These are phyloP conservation scores for Trypanosoma mega DNA, from an alignment of 208 protist genomes.

Conservation along the genomic window DNA sequence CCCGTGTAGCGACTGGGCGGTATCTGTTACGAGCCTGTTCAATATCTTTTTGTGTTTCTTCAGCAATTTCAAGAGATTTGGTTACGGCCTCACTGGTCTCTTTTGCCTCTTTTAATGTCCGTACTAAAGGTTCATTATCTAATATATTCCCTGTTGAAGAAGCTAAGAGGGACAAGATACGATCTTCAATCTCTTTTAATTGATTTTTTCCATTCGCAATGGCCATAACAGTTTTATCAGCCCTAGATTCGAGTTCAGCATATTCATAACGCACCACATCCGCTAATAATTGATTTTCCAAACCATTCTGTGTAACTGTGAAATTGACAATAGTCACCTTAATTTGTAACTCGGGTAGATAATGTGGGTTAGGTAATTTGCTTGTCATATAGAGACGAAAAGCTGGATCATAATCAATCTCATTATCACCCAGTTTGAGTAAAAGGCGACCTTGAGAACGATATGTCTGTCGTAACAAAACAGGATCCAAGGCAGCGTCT, in stretches of 20 bases:
- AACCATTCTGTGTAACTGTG: constrained; percentile 90
- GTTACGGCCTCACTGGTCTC: constrained; percentile 90
- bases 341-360: constrained; percentile 95
- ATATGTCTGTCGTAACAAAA: constrained; percentile 95
- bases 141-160: constrained; percentile 95
- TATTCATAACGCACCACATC: constrained; percentile 92
- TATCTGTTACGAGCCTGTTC: constrained; percentile 92
- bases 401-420: constrained; percentile 94
- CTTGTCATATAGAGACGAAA: constrained; percentile 97
- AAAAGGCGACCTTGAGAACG: constrained; percentile 86
- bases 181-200: constrained; percentile 93
- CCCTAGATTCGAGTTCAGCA: constrained; percentile 90
- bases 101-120: constrained; percentile 94
- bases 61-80: constrained; percentile 85
- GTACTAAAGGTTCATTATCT: constrained; percentile 95
- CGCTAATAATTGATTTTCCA: constrained; percentile 94
- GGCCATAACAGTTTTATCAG: constrained; percentile 91
- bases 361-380: constrained; percentile 95
- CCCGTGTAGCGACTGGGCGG: constrained; percentile 91
- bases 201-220: constrained; percentile 95
- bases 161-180: constrained; percentile 92
- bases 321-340: constrained; percentile 95
- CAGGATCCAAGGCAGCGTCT: constrained; percentile 95
- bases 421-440: constrained; percentile 93
- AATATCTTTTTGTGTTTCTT: constrained; percentile 95